Evolutionary conservation across 2,329 filamentous ascomycete species (phyloP).

Genomic region (Xylariaceae sp.): DNA sequence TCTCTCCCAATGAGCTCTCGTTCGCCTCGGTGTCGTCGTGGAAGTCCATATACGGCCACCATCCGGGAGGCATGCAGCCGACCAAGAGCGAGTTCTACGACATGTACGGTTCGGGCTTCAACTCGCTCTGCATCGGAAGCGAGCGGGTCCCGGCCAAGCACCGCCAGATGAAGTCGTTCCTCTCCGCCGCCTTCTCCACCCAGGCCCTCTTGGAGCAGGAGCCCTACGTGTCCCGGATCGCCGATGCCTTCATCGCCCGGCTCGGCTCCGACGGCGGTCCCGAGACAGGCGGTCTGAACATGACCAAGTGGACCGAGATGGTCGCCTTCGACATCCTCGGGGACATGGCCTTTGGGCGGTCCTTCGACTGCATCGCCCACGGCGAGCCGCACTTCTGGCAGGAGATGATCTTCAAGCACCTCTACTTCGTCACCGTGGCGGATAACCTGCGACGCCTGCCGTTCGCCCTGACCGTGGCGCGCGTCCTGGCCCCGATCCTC

Average conservation of each 20-base stretch:
- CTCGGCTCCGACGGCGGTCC: slow-evolving; percentile 3
- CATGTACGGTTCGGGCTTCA: slow-evolving; percentile 14
- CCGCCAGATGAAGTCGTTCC: slow-evolving; percentile 13
- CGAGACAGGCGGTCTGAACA: slow-evolving; percentile 8
- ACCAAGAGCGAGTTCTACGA: slow-evolving; percentile 21
- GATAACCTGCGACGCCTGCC: slow-evolving; percentile 14
- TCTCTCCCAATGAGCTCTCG: slow-evolving; percentile 15
- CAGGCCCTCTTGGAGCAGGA: slow-evolving; percentile 12
- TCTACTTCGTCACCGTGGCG: slow-evolving; percentile 4
- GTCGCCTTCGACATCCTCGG: slow-evolving; percentile 16
- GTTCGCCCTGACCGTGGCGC: background rate
- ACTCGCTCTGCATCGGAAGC: slow-evolving; percentile 13
- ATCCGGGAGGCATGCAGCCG: slow-evolving; percentile 4
- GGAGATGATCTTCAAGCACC: slow-evolving; percentile 7
- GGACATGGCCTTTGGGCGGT: slow-evolving; percentile 18
- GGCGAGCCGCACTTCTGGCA: slow-evolving; percentile 9
- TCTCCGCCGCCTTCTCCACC: slow-evolving; percentile 12
- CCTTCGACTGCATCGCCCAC: slow-evolving; percentile 13
- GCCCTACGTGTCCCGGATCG: slow-evolving; percentile 9
- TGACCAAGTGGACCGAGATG: slow-evolving; percentile 16
- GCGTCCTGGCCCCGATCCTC: slow-evolving; percentile 8
- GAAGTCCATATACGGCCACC: slow-evolving; percentile 18
- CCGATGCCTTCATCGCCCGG: slow-evolving; percentile 11
- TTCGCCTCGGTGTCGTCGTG: slow-evolving; percentile 14
- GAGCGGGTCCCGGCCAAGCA: slow-evolving; percentile 16